These are phyloP conservation scores for Suaeda aralocaspica DNA, from an alignment of 148 eudicot species.

Conservation along the genomic window DNA sequence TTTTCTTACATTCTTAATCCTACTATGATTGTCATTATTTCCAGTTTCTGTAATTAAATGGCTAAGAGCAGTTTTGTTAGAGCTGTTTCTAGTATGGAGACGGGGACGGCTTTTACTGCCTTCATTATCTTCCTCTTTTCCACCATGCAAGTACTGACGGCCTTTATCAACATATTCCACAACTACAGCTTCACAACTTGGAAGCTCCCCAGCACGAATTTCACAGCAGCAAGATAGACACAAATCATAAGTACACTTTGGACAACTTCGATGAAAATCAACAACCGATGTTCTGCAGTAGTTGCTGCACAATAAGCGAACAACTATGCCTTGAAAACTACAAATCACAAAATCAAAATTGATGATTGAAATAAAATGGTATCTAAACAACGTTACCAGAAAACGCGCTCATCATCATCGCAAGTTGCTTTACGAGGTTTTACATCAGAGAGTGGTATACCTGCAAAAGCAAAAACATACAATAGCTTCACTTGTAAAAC, in stretches of 20 bases:
- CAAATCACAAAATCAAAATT: too few species aligned
- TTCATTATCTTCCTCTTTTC: background rate
- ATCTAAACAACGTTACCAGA: background rate
- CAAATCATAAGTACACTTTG: constrained; percentile 42
- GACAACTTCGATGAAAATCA: constrained; percentile 52
- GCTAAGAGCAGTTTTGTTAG: background rate
- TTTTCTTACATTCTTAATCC: background rate
- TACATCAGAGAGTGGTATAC: constrained; percentile 10
- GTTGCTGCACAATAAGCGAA: constrained; percentile 33
- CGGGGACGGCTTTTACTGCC: background rate
- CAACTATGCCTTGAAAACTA: background rate
- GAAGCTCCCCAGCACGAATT: constrained; percentile 41
- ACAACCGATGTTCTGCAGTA: constrained; percentile 48
- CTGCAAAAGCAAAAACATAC: constrained; percentile 12
- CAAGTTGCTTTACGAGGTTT: background rate
- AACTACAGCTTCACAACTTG: constrained; percentile 31
- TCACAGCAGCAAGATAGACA: constrained; percentile 58
- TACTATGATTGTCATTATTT: background rate
- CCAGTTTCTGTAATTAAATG: background rate
- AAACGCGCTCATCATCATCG: background rate
- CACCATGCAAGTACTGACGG: constrained; percentile 38
- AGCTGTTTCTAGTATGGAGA: background rate
- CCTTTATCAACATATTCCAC: constrained; percentile 38
- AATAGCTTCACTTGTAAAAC: background rate
- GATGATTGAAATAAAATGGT: background rate